These are phyloP conservation scores for Candolleomyces aberdarensis DNA, from an alignment of 768 basidiomycete genomes.

Conservation along the genomic window DNA sequence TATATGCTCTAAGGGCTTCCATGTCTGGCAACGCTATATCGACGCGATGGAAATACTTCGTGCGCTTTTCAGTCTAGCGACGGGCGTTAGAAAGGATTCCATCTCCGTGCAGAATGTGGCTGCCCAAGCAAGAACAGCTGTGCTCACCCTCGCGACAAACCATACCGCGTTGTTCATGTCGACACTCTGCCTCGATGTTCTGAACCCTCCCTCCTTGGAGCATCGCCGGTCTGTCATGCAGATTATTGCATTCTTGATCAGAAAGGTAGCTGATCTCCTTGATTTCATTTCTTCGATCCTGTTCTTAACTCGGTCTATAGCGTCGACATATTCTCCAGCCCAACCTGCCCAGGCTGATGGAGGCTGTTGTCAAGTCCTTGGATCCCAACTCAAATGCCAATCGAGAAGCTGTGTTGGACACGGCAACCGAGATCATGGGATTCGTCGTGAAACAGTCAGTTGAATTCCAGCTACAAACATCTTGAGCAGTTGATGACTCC, in stretches of 20 bases:
- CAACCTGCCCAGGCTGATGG: conserved; percentile 81
- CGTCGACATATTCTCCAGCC: conserved; percentile 83
- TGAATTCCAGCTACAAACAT: neutral
- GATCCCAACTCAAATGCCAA: conserved; percentile 81
- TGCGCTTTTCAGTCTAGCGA: conserved; percentile 77
- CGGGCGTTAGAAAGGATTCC: conserved; percentile 65
- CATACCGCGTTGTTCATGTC: conserved; percentile 94
- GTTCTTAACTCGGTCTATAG: conserved; percentile 30
- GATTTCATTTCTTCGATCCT: neutral
- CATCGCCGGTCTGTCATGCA: conserved; percentile 89
- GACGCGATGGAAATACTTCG: conserved; percentile 89
- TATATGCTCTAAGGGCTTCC: conserved; percentile 86
- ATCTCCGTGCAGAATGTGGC: conserved; percentile 66
- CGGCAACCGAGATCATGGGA: conserved; percentile 91
- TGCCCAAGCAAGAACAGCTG: conserved; percentile 77
- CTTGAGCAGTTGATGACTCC: conserved; percentile 22
- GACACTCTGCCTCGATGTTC: conserved; percentile 85
- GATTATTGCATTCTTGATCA: conserved; percentile 88
- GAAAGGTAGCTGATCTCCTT: conserved; percentile 56
- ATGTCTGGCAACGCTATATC: conserved; percentile 91
- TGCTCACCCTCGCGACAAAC: conserved; percentile 77
- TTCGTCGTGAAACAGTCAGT: conserved; percentile 90
- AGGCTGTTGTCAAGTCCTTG: conserved; percentile 94
- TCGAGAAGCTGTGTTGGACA: conserved; percentile 82
- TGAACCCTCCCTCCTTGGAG: conserved; percentile 69